A percentile compares a stretch with the other conserved stretches of the same genome.
These are phyloP conservation scores for Vigna mungo DNA, from an alignment of 306 rosid species.

Conservation along the genomic window DNA sequence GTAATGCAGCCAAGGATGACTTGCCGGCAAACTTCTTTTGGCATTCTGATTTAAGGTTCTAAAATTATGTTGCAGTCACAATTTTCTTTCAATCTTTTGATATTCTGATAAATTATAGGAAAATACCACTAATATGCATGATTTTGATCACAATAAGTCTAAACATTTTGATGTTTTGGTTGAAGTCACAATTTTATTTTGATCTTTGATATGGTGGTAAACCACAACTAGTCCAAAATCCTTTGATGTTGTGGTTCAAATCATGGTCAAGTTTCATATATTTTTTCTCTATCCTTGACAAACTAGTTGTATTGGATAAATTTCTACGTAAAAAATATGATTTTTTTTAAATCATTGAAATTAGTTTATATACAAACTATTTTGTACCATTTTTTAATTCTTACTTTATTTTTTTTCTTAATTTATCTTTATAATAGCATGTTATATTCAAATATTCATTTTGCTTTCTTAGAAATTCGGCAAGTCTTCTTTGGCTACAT, in stretches of 20 bases:
- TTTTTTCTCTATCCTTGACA: too few relatives aligned
- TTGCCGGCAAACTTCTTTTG: conserved; percentile 62
- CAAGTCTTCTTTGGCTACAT: conserved; percentile 88
- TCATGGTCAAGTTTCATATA: too few relatives aligned
- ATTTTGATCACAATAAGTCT: neutral
- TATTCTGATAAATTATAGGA: neutral
- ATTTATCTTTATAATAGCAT: too few relatives aligned
- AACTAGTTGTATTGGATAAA: too few relatives aligned
- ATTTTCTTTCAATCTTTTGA: neutral
- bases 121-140: neutral
- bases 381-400: too few relatives aligned
- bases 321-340: too few relatives aligned
- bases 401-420: too few relatives aligned
- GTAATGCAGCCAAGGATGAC: conserved; percentile 99
- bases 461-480: conserved; percentile 46
- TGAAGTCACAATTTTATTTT: neutral
- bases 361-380: too few relatives aligned
- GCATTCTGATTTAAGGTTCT: neutral
- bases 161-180: neutral
- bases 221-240: too few relatives aligned
- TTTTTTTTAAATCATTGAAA: too few relatives aligned
- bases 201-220: too few relatives aligned
- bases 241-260: too few relatives aligned
- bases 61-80: neutral
- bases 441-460: neutral